These are phyloP conservation scores for Nothophoma quercina DNA, from an alignment of 2,329 filamentous ascomycete species.

Conservation along the genomic window DNA sequence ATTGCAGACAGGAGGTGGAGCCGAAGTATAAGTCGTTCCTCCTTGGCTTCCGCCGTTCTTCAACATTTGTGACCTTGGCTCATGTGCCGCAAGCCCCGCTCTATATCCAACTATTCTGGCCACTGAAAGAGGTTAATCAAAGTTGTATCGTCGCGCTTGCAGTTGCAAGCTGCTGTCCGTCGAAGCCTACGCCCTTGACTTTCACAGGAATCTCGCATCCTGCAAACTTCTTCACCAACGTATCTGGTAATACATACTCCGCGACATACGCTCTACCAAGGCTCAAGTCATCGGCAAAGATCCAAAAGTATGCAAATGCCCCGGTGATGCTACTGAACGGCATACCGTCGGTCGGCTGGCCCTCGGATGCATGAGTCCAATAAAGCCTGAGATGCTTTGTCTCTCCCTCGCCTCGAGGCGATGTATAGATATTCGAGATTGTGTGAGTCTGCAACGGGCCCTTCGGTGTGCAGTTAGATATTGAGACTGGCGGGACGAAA, in stretches of 20 bases:
- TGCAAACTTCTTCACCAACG: constrained; percentile 18
- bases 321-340: constrained; percentile 47
- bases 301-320: constrained; percentile 42
- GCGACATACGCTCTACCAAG: constrained; percentile 42
- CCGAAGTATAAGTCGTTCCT: neutral
- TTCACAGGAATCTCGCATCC: constrained; percentile 20
- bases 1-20: neutral
- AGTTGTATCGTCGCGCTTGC: constrained; percentile 1
- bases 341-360: constrained; percentile 9
- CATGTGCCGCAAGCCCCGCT: neutral
- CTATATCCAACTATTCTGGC: neutral
- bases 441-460: neutral
- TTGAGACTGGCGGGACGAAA: neutral
- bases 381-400: constrained; percentile 32
- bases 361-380: constrained; percentile 28
- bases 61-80: neutral
- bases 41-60: neutral
- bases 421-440: constrained; percentile 1
- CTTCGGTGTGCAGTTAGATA: neutral
- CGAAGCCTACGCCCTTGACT: constrained; percentile 40
- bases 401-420: constrained; percentile 21
- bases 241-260: constrained; percentile 29
- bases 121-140: neutral
- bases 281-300: constrained; percentile 30
- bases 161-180: constrained; percentile 29